phyloP scores from a whole-genome alignment of 2,329 filamentous ascomycete genomes.

The Colletotrichum limetticola region DNA sequence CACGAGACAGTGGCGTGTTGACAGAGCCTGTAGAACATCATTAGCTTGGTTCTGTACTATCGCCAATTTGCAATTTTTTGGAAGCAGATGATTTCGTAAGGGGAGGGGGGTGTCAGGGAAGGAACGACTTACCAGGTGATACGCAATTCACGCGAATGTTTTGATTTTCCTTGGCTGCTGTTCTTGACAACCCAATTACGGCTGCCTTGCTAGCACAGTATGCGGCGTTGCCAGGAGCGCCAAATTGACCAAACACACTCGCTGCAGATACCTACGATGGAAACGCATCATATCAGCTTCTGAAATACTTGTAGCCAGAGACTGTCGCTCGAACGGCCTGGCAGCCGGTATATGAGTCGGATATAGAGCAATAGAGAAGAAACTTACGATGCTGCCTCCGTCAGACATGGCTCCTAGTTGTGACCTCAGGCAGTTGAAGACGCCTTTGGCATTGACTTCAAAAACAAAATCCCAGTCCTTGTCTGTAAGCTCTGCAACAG shows the following conservation, averaged over 20 bases:
- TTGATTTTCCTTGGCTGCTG: conserved; percentile 46
- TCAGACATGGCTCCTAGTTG: conserved; percentile 34
- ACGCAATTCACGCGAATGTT: neutral
- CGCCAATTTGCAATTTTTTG: too few relatives aligned
- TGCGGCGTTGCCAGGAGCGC: conserved; percentile 38
- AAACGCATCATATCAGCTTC: neutral
- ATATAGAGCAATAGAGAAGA: neutral
- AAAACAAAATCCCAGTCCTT: conserved; percentile 42
- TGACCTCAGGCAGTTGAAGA: conserved; percentile 36
- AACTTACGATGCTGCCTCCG: neutral
- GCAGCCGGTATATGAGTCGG: fast-evolving
- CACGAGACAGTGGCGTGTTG: neutral
- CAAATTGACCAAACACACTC: neutral
- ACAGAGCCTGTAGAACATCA: neutral
- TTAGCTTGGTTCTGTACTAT: neutral
- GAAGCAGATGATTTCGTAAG: conserved; percentile 36
- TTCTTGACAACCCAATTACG: conserved; percentile 46
- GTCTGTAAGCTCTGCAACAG: conserved; percentile 38
- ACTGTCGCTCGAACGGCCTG: too few relatives aligned
- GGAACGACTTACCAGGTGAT: neutral
- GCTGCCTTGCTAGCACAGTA: conserved; percentile 51
- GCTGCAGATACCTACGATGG: neutral
- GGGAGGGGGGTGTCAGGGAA: neutral
- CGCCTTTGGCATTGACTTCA: conserved; percentile 38
- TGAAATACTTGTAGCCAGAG: neutral